phyloP scores from a whole-genome alignment of 108 stramenopile species.

The Skeletonema menzelii region DNA sequence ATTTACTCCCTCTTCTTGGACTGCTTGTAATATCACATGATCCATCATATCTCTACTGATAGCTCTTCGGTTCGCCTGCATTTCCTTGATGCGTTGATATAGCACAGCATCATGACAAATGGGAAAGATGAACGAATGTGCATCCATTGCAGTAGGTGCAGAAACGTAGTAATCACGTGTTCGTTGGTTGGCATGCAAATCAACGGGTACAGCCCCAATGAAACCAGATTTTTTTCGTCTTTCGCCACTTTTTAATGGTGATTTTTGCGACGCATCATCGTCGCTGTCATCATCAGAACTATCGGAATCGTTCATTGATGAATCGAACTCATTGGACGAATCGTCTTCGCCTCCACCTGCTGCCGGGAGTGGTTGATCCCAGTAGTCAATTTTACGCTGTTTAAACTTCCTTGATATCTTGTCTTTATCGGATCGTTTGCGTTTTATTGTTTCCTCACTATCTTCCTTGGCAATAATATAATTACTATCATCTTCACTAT shows the following conservation, averaged over 20 bases:
- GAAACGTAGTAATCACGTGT: conserved; percentile 57
- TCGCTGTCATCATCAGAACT: conserved; percentile 11
- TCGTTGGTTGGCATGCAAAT: conserved; percentile 60
- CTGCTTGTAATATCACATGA: conserved; percentile 43
- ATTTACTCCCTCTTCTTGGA: conserved; percentile 53
- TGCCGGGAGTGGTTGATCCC: conserved; percentile 75
- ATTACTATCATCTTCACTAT: conserved; percentile 3
- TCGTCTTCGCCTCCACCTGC: conserved; percentile 26
- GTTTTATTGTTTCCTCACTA: conserved; percentile 3
- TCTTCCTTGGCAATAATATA: conserved; percentile 8
- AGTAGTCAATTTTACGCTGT: conserved; percentile 55
- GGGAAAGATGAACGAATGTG: conserved; percentile 81
- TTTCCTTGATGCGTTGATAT: conserved; percentile 70
- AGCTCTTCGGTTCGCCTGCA: conserved; percentile 59
- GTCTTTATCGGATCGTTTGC: conserved; percentile 9
- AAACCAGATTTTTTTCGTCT: conserved; percentile 30
- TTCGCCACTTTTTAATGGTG: conserved; percentile 20
- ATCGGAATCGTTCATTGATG: conserved; percentile 5
- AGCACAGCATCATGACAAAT: conserved; percentile 79
- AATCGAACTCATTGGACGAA: background rate
- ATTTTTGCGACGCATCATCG: conserved; percentile 8
- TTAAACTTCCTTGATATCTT: conserved; percentile 21
- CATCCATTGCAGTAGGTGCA: conserved; percentile 58
- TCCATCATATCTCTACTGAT: conserved; percentile 64
- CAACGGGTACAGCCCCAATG: conserved; percentile 60